Evolutionary conservation across 345 rosid genomes (phyloP), one percentile per base, ranked within the genome.

Genomic region (Cardiospermum halicacabum): DNA sequence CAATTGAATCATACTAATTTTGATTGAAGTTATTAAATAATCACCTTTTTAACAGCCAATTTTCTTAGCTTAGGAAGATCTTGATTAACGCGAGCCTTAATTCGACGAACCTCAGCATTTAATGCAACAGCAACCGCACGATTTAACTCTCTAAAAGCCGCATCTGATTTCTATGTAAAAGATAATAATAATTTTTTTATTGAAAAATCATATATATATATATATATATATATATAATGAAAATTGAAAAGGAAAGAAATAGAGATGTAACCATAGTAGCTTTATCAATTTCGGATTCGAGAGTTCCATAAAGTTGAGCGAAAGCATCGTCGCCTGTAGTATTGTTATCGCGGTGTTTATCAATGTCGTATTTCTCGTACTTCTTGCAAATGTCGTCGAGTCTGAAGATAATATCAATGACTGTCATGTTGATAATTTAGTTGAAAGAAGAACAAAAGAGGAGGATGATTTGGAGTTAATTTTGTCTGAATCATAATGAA

Each of bases 371-470:
- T 73, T 86, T 85, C 28, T 88, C 94, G 56, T 88, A 88, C 65
- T 77, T 89, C 79, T 79, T 89, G 81, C 98, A 88, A 19, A 93
- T 86, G 66, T 78, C 85, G 9, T 93, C 94, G 62, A 86, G 84
- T 69, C 96, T 64, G 69, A 85, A 89, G 62, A 86, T 69, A 65
- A 89, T 78, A 59, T 85, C 82, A 4, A 87, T 84, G 42, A 85
- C 89, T 50, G 80, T 75, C 96, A 87, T 92, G 21, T 75, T 65
- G 37, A 7, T 34, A 11, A 5, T 7, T 34, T 34, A 11, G n/a
- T n/a, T 53, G 12, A 2, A 40, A 2, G 43, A 16, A 58, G 42
- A 31, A 25, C 30, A 28, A 31, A 10, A 22, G 24, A 31, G 9
- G 39, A 34, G 39, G 39, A 34, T 34, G 39, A 11, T 5, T 34